Percentiles rank a stretch among this genome's conserved stretches.
These are phyloP conservation scores for Limtongozyma cylindracea DNA, from an alignment of 805 yeast genomes.

Conservation along the genomic window DNA sequence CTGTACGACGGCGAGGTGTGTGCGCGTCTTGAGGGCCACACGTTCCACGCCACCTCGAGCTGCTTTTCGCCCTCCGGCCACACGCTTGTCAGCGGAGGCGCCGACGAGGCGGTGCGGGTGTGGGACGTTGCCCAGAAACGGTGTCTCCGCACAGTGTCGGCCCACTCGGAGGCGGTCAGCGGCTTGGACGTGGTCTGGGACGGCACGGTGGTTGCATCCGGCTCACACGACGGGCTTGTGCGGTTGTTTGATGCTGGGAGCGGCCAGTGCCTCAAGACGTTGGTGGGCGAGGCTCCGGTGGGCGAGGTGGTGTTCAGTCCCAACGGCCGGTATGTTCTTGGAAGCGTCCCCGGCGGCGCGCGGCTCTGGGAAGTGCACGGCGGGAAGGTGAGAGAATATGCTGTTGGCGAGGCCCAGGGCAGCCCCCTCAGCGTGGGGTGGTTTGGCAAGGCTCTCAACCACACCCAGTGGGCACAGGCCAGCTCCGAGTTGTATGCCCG, in stretches of 20 bases:
- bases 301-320: too few relatives aligned
- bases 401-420: too few relatives aligned
- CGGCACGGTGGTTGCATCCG: slow-evolving; percentile 63
- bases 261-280: slow-evolving; percentile 80
- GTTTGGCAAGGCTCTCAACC: too few relatives aligned
- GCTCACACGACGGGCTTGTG: slow-evolving; percentile 80
- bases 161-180: slow-evolving; percentile 81
- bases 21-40: slow-evolving; percentile 40
- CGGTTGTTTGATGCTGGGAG: slow-evolving; percentile 70
- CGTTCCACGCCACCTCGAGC: slow-evolving; percentile 59
- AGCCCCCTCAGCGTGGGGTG: too few relatives aligned
- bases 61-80: slow-evolving; percentile 55
- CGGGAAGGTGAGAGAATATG: too few relatives aligned
- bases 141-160: slow-evolving; percentile 57
- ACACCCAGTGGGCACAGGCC: too few relatives aligned
- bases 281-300: too few relatives aligned
- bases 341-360: too few relatives aligned
- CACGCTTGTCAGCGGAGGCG: slow-evolving; percentile 53
- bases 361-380: too few relatives aligned
- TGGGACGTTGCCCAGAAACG: slow-evolving; percentile 68
- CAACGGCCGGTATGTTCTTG: too few relatives aligned
- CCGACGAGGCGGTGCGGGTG: slow-evolving; percentile 75
- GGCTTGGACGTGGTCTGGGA: slow-evolving; percentile 52
- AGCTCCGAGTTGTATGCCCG: too few relatives aligned
- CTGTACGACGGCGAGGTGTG: slow-evolving; percentile 19